Conservation (phyloP, 805 yeast genomes). For the Wickerhamiella parazyma region DNA sequence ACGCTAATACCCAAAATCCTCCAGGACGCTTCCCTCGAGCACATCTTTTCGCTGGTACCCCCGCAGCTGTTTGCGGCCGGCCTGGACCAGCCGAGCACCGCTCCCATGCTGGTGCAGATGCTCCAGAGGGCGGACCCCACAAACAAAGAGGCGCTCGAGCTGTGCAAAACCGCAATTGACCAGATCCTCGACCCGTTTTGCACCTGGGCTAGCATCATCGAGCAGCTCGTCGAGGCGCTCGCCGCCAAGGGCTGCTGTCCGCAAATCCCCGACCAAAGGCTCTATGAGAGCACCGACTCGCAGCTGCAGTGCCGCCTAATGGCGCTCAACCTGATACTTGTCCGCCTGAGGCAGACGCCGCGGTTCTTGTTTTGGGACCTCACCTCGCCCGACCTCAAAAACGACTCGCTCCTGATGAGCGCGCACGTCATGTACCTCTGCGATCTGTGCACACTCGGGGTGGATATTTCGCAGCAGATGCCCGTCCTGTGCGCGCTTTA, state of each 20-base stretch:
- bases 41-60: slow-evolving; percentile 12
- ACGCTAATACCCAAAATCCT: slow-evolving; percentile 12
- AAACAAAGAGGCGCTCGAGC: slow-evolving; percentile 1
- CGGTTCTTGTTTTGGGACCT: slow-evolving; percentile 6
- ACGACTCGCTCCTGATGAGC: slow-evolving; percentile 1
- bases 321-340: slow-evolving; percentile 15
- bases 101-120: slow-evolving; percentile 12
- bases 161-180: slow-evolving; percentile 9
- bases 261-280: slow-evolving; percentile 12
- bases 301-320: slow-evolving; percentile 15
- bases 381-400: slow-evolving; percentile 1
- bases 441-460: not conserved
- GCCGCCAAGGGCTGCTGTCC: not conserved
- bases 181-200: slow-evolving; percentile 12
- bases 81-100: slow-evolving; percentile 10
- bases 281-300: slow-evolving; percentile 12
- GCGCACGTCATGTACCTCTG: slow-evolving; percentile 3
- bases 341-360: not conserved
- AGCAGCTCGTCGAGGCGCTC: slow-evolving; percentile 8
- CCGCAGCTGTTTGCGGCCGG: slow-evolving; percentile 7
- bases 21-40: slow-evolving; percentile 6
- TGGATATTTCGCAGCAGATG: slow-evolving; percentile 1
- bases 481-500: slow-evolving; percentile 1
- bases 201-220: slow-evolving; percentile 7
- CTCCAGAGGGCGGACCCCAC: not conserved